Base-by-base conservation (phyloP, 805 yeast genomes). In the Ogataea methanolica region DNA sequence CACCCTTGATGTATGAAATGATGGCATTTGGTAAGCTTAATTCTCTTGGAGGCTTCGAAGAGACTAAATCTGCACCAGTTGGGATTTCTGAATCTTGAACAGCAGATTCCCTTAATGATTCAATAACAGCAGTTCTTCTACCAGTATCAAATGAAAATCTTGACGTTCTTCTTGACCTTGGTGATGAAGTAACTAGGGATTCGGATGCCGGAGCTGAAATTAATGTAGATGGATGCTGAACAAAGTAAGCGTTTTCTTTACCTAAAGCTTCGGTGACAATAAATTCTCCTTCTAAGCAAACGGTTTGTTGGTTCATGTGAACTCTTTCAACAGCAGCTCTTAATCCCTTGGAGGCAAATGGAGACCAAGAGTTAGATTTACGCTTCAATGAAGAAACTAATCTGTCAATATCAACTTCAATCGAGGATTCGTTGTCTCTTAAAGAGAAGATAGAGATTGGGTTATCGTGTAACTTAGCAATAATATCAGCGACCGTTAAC, bases 321-420 rank as follows among this genome's bases (percentile, higher is more conserved):
- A 92, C 97, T 68, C 97, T 81, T 68, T 90, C 96, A 62, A 92
- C 85, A 61, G 89, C 83, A 53, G 97, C 97, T 51, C 72, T 76
- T 62, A 88, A 73, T 44, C 72, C 71, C 55, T 62, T 59, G 52
- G 76, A 77, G 48, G 70, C 72, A 51, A 82, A 78, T 52, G 84
- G 84, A 46, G 84, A 74, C 79, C 82, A 78, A 36, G 68, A 55
- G 8, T 74, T 62, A 17, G 45, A 63, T 38, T 70, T 65, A 41
- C 63, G 53, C 54, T 69, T 70, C 49, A 72, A 58, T 11, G 78
- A 68, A n/a, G 72, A 59, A 45, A 70, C 66, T 16, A 71, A 64
- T 67, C 95, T 82, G 68, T 90, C 97, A 56, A 88, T 69, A 63
- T 90, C 95, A 50, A 92, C 70, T 67, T 90, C 97, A 57, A 92